Percentiles rank a stretch among this genome's conserved stretches.
Evolutionary conservation across 345 rosid species (phyloP).

Genomic region (Pelargonium nanum): DNA sequence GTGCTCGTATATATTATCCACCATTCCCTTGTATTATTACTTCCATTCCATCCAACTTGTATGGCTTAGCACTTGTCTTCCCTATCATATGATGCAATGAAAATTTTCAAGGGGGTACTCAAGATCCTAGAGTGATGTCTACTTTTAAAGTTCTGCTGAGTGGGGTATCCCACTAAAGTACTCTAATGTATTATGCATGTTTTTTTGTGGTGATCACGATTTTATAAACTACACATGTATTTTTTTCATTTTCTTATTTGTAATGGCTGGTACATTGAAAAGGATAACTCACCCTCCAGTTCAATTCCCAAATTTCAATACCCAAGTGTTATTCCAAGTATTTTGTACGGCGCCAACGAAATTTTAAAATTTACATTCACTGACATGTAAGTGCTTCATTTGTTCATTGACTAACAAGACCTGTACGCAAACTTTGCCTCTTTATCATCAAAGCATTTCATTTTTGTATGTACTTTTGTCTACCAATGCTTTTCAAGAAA

Average conservation of each 20-base stretch:
- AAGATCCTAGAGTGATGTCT: not conserved
- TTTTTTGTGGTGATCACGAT: not conserved
- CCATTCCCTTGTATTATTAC: not conserved
- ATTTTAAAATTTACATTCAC: too few species aligned
- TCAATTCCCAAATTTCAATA: not conserved
- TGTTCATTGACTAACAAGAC: not conserved
- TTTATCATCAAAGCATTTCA: too few species aligned
- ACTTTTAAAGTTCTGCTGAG: too few species aligned
- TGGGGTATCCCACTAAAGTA: not conserved
- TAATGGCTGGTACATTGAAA: not conserved
- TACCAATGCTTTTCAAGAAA: too few species aligned
- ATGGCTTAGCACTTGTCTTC: not conserved
- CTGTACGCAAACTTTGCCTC: not conserved
- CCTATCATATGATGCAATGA: not conserved
- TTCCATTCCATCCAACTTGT: not conserved
- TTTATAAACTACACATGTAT: not conserved
- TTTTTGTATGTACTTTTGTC: too few species aligned
- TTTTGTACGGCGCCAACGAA: too few species aligned
- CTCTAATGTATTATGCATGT: not conserved
- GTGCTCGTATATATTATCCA: too few species aligned
- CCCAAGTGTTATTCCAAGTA: too few species aligned
- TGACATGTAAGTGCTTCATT: not conserved
- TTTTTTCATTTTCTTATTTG: not conserved
- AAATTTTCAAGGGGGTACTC: not conserved
- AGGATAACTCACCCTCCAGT: not conserved